Conservation (phyloP, 768 basidiomycete species). For the Leccinum ochraceum region DNA sequence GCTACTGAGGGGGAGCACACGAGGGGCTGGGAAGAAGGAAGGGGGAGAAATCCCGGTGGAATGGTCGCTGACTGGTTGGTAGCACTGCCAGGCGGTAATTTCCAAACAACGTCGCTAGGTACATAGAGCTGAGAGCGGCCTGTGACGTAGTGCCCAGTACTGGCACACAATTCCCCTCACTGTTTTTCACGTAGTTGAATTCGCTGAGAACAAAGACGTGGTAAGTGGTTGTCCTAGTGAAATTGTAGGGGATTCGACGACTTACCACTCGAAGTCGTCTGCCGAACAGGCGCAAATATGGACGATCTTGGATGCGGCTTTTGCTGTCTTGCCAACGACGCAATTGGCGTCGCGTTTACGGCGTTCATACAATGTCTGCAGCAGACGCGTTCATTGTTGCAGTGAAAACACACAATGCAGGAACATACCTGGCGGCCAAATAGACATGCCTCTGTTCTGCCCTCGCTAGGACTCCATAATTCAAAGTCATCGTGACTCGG, state of each 20-base stretch:
- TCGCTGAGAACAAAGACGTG: conserved; percentile 53
- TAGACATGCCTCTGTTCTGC: conserved; percentile 82
- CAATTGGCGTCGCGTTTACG: conserved; percentile 79
- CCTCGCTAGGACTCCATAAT: conserved; percentile 93
- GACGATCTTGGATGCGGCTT: conserved; percentile 52
- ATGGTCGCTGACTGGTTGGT: conserved; percentile 23
- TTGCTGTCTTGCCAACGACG: conserved; percentile 72
- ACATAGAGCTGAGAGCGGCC: neutral
- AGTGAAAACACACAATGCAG: neutral
- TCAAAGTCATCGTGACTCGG: conserved; percentile 92
- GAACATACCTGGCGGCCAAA: conserved; percentile 82
- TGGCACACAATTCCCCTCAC: conserved; percentile 72
- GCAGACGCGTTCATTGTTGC: neutral
- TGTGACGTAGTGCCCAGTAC: conserved; percentile 64
- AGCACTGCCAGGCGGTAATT: neutral
- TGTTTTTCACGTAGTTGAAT: conserved; percentile 83
- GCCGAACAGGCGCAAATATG: conserved; percentile 71
- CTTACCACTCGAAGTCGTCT: conserved; percentile 94
- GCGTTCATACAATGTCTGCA: conserved; percentile 88
- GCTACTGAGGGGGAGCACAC: conserved; percentile 16
- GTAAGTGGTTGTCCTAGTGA: too few relatives aligned
- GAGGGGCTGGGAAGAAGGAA: conserved; percentile 1
- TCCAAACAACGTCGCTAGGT: neutral
- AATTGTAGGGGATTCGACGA: conserved; percentile 22
- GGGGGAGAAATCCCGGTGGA: neutral